Evolutionary conservation across 139 green algal genomes (phyloP), one percentile per base, ranked within the genome.

Genomic region (Picochlorum costavermella): DNA sequence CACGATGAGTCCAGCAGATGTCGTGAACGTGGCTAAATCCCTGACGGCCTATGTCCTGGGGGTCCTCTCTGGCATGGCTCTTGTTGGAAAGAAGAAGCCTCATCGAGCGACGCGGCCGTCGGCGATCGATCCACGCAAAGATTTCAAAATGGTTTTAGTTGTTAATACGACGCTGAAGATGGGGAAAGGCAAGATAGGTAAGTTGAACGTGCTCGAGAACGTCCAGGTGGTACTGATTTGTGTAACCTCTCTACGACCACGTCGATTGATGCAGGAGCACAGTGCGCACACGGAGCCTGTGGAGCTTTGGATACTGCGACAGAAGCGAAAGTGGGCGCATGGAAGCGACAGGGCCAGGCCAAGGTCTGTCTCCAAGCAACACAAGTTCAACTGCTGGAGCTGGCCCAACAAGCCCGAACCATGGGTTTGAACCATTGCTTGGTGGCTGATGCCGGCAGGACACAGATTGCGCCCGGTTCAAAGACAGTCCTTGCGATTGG

Each of bases 401-500:
- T 75, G 37, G 62, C 62, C 5, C 37, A 26, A 2, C 44, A 3
- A 2, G 69, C 69, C 1, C 20, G 30, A 2, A 30, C 9, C 4
- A n/a, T 45, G 26, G 60, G 50, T 6, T 44, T 75, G 26, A 61
- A 63, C n/a, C 65, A 51, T 12, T 75, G 63, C 26, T 14, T 81
- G 25, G 40, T 80, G 72, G 56, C 73, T 67, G 61, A 85, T 85
- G 89, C 89, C 2, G 90, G 90, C 1, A 70, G 90, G 8, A 96
- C 90, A 0, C 89, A 96, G 69, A 85, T 96, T 33, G 79, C 87
- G 1, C 73, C 87, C 1, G 86, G 86, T 12, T 86, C 74, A 3
- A 77, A 84, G 37, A 95, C 88, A 31, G 86, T 95, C 46, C 73
- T 93, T 43, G 86, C 88, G 11, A 83, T 95, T 26, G 88, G 88